Evolutionary conservation across 768 basidiomycete species (phyloP), one percentile per base, ranked within the genome.

Genomic region (Pleurotus tuoliensis): DNA sequence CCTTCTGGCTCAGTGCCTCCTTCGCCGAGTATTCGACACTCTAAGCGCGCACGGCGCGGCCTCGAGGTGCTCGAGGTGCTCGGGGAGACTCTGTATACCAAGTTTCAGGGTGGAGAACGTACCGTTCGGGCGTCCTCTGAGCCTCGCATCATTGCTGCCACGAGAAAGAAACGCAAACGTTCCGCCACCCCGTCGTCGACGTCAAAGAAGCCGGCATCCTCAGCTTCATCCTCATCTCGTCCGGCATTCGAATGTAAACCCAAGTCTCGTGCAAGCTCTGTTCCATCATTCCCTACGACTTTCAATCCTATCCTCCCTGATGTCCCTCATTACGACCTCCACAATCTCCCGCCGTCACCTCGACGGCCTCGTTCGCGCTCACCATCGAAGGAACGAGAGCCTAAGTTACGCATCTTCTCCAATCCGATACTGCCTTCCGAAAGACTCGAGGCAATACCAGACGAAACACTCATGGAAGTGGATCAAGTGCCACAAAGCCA

Each of bases 281-380:
- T 81, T 2, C 79, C 79, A 13, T 56, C 78, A 34, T 77, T 78
- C 51, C 65, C 71, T 34, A 50, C 58, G 6, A 58, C 69, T 9
- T 63, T 63, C 25, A 57, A 60, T 8, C 51, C 38, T 22, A 58
- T 68, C 13, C 56, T 71, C 13, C 67, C 71, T 16, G 73, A 69
- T 30, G 55, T 71, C 12, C 67, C 71, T 16, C 73, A 69, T 30
- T 70, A 80, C 41, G 78, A 81, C 64, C 69, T 80, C 51, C 69
- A 70, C 52, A 76, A 77, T 50, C 73, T 71, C 7, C 76, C 76
- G 9, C 59, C 67, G 3, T 77, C 77, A 27, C 77, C 77, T 4
- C 71, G 69, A 50, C 72, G 72, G 38, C 60, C 64, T 37, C 69
- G 71, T 20, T 68, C 73, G 7, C 69, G 66, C 51, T 78, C 77